These are phyloP conservation scores for Daldinia bambusicola DNA, from an alignment of 495 filamentous ascomycete species.

Conservation along the genomic window DNA sequence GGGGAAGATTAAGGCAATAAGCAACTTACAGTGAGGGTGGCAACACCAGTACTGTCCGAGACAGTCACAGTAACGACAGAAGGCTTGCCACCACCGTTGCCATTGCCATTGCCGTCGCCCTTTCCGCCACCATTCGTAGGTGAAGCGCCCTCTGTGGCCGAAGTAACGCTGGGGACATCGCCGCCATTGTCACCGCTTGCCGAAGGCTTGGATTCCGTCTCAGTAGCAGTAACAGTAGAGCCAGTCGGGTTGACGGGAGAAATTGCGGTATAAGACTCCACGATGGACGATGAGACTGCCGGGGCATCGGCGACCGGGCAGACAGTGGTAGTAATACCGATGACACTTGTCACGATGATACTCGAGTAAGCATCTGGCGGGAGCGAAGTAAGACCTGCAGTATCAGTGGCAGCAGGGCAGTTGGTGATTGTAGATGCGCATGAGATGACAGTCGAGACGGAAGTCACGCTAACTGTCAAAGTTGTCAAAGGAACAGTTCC, in stretches of 20 bases:
- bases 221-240: constrained; percentile 6
- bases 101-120: not conserved
- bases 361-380: constrained; percentile 41
- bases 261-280: constrained; percentile 31
- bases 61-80: constrained; percentile 30
- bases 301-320: constrained; percentile 43
- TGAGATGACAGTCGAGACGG: constrained; percentile 42
- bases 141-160: not conserved
- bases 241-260: constrained; percentile 3
- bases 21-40: constrained; percentile 31
- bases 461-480: constrained; percentile 40
- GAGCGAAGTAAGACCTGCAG: constrained; percentile 31
- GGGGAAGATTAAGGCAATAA: not conserved
- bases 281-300: constrained; percentile 42
- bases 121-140: not conserved
- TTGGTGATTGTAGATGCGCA: constrained; percentile 38
- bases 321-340: constrained; percentile 47
- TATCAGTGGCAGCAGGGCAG: constrained; percentile 37
- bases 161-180: not conserved
- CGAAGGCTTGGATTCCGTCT: not conserved
- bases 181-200: not conserved
- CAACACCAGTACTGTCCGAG: constrained; percentile 18
- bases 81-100: not conserved
- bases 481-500: constrained; percentile 34
- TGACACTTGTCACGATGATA: constrained; percentile 39